Conservation (phyloP, 202 grass and related monocot species). For the Carex sylvatica region DNA sequence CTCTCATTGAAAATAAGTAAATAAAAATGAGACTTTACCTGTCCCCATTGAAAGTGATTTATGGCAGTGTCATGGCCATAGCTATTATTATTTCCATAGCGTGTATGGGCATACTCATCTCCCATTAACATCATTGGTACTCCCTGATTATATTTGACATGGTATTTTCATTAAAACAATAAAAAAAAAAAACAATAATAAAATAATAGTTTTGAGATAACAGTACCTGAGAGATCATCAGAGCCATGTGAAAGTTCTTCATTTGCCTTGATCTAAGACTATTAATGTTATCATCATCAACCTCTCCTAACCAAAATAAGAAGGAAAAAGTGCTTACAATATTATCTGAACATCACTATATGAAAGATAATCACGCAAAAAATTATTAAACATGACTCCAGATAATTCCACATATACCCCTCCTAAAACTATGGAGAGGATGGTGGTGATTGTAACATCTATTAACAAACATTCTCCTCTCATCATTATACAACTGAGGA, state of each 20-base stretch:
- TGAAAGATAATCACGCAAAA: conserved; percentile 1
- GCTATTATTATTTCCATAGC: conserved; percentile 97
- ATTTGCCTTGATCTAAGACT: conserved; percentile 77
- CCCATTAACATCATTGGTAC: conserved; percentile 99
- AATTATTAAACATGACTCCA: neutral
- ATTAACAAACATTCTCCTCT: neutral
- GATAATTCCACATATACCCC: neutral
- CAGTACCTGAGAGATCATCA: conserved; percentile 92
- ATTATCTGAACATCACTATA: neutral
- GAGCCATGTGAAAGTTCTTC: conserved; percentile 94
- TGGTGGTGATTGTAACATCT: neutral
- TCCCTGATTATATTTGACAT: conserved; percentile 41
- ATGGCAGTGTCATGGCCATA: conserved; percentile 96
- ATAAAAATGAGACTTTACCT: conserved; percentile 39
- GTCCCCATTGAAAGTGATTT: conserved; percentile 92
- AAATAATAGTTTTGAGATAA: conserved; percentile 24
- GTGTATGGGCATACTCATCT: conserved; percentile 96
- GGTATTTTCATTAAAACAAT: conserved; percentile 23
- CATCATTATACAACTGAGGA: neutral
- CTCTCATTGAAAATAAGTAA: conserved; percentile 31
- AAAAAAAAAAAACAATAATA: neutral
- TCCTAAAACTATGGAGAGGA: neutral
- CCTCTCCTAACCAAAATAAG: conserved; percentile 59
- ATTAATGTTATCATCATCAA: conserved; percentile 64
- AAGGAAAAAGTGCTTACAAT: neutral